These are phyloP conservation scores for Trichoderma arundinaceum DNA, from an alignment of 2,329 filamentous ascomycete species.

Conservation along the genomic window DNA sequence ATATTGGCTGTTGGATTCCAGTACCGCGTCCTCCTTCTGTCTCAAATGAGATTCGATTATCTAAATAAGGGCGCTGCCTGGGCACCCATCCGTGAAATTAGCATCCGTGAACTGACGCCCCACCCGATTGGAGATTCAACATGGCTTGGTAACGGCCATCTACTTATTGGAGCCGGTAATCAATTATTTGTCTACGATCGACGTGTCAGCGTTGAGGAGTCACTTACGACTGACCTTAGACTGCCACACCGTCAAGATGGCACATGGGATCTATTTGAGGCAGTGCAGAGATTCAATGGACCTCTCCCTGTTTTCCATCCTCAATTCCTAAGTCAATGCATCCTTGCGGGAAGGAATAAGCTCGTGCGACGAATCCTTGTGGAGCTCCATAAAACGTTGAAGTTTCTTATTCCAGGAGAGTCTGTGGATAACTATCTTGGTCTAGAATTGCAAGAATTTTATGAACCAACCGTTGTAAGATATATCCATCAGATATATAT, in stretches of 20 bases:
- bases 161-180: conserved; percentile 89
- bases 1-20: conserved; percentile 92
- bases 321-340: conserved; percentile 85
- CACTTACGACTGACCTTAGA: conserved; percentile 60
- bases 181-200: conserved; percentile 87
- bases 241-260: conserved; percentile 56
- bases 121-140: conserved; percentile 92
- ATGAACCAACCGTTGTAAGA: conserved; percentile 39
- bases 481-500: background rate
- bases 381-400: conserved; percentile 75
- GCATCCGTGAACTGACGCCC: conserved; percentile 79
- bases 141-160: conserved; percentile 83
- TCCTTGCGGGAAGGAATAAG: conserved; percentile 75
- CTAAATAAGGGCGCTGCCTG: conserved; percentile 87
- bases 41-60: conserved; percentile 91
- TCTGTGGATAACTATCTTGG: conserved; percentile 78
- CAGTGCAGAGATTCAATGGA: conserved; percentile 83
- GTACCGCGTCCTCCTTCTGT: conserved; percentile 80
- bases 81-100: conserved; percentile 83
- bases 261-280: conserved; percentile 75
- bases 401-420: conserved; percentile 84
- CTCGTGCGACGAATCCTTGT: conserved; percentile 76
- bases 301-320: conserved; percentile 91
- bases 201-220: conserved; percentile 68
- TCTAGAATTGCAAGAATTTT: conserved; percentile 66